Percentiles rank a stretch among this genome's conserved stretches.
phyloP scores from a whole-genome alignment of 2,329 filamentous ascomycete genomes.

The Metarhizium humberi region DNA sequence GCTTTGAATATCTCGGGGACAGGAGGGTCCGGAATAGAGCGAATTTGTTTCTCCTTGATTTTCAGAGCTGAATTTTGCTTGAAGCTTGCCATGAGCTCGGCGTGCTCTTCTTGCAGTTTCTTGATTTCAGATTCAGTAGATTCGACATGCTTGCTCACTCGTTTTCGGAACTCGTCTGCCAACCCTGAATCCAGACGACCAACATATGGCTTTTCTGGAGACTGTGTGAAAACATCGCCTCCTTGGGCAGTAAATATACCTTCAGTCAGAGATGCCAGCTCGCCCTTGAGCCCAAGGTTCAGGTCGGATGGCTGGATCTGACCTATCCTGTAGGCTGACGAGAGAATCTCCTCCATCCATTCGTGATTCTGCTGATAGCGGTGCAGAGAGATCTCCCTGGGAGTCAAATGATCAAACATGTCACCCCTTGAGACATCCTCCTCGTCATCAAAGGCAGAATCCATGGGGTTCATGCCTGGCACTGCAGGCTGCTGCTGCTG shows the following conservation, averaged over 20 bases:
- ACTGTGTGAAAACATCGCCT: slow-evolving; percentile 34
- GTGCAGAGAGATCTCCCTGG: slow-evolving; percentile 76
- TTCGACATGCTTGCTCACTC: slow-evolving; percentile 62
- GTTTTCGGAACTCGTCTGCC: slow-evolving; percentile 73
- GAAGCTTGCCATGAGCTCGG: slow-evolving; percentile 63
- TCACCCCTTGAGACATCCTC: slow-evolving; percentile 84
- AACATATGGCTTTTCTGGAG: slow-evolving; percentile 50
- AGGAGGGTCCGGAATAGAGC: slow-evolving; percentile 51
- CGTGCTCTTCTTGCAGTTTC: slow-evolving; percentile 72
- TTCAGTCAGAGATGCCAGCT: slow-evolving; percentile 71
- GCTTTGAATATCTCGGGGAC: slow-evolving; percentile 54
- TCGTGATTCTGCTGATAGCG: slow-evolving; percentile 93
- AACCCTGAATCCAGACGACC: slow-evolving; percentile 61
- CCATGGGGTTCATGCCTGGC: slow-evolving; percentile 29
- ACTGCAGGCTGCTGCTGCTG: slow-evolving; percentile 12
- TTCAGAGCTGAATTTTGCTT: slow-evolving; percentile 61
- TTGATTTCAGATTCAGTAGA: slow-evolving; percentile 75
- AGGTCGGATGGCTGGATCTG: slow-evolving; percentile 85
- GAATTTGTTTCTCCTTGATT: slow-evolving; percentile 67
- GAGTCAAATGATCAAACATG: slow-evolving; percentile 80
- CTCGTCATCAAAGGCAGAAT: slow-evolving; percentile 64
- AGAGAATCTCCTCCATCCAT: slow-evolving; percentile 97
- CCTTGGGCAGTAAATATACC: slow-evolving; percentile 68
- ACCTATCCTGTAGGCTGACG: slow-evolving; percentile 75
- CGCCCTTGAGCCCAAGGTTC: slow-evolving; percentile 75